Evolutionary conservation across 2,329 filamentous ascomycete species (phyloP).

Genomic region (Talaromyces piceae): DNA sequence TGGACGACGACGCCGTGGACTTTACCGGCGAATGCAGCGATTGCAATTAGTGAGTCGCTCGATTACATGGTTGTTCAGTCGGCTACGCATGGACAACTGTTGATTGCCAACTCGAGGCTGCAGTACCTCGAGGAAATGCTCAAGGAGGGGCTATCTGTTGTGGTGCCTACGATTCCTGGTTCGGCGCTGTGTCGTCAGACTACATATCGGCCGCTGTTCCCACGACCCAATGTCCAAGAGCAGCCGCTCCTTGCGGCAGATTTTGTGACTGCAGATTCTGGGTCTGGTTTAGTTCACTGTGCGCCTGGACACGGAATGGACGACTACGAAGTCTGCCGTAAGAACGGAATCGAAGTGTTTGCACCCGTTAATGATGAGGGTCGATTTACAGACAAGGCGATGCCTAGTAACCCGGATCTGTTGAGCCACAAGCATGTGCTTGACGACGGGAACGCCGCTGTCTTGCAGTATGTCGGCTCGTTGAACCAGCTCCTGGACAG

Average conservation of each 20-base stretch:
- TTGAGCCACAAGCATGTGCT: constrained; percentile 69
- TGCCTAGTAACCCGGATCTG: constrained; percentile 58
- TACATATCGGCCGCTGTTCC: constrained; percentile 64
- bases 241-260: constrained; percentile 74
- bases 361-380: constrained; percentile 81
- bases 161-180: constrained; percentile 55
- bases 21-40: constrained; percentile 81
- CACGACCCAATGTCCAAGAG: constrained; percentile 46
- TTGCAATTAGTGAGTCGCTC: constrained; percentile 70
- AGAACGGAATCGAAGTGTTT: constrained; percentile 63
- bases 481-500: constrained; percentile 57
- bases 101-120: constrained; percentile 66
- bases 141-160: constrained; percentile 43
- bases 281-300: constrained; percentile 88
- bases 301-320: constrained; percentile 96
- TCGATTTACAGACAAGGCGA: constrained; percentile 70
- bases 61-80: constrained; percentile 62
- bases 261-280: constrained; percentile 85
- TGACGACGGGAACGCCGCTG: constrained; percentile 58
- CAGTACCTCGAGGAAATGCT: constrained; percentile 48
- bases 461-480: constrained; percentile 60
- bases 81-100: constrained; percentile 49
- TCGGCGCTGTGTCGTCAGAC: constrained; percentile 55
- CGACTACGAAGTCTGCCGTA: constrained; percentile 76
- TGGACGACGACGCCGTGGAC: constrained; percentile 99